Evolutionary conservation across 2,329 filamentous ascomycete species (phyloP), one percentile per base, ranked within the genome.

Genomic region (Xylaria sp.): DNA sequence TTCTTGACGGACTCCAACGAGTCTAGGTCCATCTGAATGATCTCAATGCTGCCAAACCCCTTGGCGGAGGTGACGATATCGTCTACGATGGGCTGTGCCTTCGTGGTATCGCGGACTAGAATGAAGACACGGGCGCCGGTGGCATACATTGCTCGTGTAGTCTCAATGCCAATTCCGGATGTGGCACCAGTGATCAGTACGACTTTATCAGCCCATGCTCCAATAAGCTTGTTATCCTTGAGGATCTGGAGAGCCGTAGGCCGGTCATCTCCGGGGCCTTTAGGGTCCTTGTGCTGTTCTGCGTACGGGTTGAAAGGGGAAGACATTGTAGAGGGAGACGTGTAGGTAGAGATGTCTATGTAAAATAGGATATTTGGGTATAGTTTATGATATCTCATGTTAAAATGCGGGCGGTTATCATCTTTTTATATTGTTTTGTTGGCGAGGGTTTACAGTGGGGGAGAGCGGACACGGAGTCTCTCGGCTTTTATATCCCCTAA

Each of bases 161-260:
- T 82, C 61, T 82, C 79, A 21, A 80, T 66, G 2, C 80, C 81
- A 14, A 83, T 70, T 0, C 80, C 81, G 15, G 78, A 75, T 19
- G 78, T 77, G 3, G 70, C 71, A 4, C 81, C 81, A 0, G 81
- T 83, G 58, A 83, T 76, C 17, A 83, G 62, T 7, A 79, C 71
- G 14, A 77, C 76, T 63, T 79, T 79, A 49, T 71, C 76, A 1
- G 61, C 54, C 31, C 78, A 73, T 19, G 71, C 76, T 47, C 73
- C 74, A 7, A 73, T 64, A 40, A 69, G 68, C 11, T 65, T 57
- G 25, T 80, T 75, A 54, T 80, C 78, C 28, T 74, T 60, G 50
- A 81, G 61, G 37, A 81, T 75, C 51, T 78, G 73, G 0, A 78
- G 52, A 3, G 78, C 78, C 1, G 78, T 80, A 14, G 79, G 79